Conservation (phyloP, 345 rosid species). For the Firmiana major region DNA sequence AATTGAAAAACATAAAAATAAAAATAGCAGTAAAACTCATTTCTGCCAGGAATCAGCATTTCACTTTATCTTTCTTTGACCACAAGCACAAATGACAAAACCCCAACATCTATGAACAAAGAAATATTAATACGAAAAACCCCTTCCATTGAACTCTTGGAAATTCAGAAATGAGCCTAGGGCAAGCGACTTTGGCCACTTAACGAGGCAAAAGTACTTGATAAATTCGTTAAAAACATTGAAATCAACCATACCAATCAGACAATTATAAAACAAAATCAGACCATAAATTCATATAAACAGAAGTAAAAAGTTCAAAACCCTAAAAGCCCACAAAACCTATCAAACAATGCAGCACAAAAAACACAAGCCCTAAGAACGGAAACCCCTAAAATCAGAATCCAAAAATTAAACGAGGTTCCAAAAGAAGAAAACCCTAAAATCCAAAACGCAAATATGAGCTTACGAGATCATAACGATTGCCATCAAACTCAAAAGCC, state of each 20-base stretch:
- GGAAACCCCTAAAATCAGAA: not conserved
- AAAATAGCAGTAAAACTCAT: not conserved
- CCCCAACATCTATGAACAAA: not conserved
- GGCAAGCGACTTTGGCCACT: not conserved
- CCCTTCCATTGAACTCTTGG: not conserved
- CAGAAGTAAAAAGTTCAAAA: not conserved
- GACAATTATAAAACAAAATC: not conserved
- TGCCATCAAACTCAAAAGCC: conserved; percentile 75
- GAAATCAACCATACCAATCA: not conserved
- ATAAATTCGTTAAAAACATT: not conserved
- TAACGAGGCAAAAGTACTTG: not conserved
- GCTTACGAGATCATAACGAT: conserved; percentile 74
- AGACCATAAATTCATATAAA: not conserved
- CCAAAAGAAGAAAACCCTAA: not conserved
- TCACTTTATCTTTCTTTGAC: not conserved
- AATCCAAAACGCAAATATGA: not conserved
- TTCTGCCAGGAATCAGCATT: not conserved
- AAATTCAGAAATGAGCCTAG: not conserved
- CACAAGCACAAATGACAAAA: not conserved
- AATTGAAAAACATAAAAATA: not conserved
- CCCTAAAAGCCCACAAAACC: not conserved
- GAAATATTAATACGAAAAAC: not conserved
- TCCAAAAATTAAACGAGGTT: not conserved
- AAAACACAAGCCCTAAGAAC: not conserved
- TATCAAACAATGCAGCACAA: conserved; percentile 1